Evolutionary conservation across 352 stramenopile genomes (phyloP), one percentile per base, ranked within the genome.

Genomic region (Phytophthora crassamura): DNA sequence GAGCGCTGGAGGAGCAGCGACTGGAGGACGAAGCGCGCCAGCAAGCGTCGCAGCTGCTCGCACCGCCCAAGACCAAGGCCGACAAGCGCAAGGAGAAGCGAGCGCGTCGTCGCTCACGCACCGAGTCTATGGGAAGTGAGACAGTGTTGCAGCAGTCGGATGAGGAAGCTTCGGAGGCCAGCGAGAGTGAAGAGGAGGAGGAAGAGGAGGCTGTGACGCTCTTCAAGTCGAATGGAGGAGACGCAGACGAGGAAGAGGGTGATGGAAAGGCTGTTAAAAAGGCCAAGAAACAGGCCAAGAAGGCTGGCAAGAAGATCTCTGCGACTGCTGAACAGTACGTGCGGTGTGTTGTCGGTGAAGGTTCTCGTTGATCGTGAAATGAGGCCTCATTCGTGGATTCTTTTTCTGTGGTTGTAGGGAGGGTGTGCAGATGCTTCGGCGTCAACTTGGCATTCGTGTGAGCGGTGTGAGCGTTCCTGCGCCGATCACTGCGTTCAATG

Each of bases 381-480:
- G 25, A 30, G 25, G 25, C 25, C 32, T 69, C 14, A 68, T 39
- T 38, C 28, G 16, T 49, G 41, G 20, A 15, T 14, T 50, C 22
- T 64, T 20, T 35, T 66, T 25, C 14, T 69, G 7, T 53, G 46
- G 6, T 48, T 54, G 38, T 54, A 91, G 77, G 38, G 79, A 91
- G 36, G 69, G 76, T 25, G 54, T 95, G 38, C 68, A 73, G 25
- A 33, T 85, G 38, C 88, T 95, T 59, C 86, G 88, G 25, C 82
- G 84, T 36, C 86, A 94, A 52, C 85, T 96, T 72, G 79, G 80
- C 60, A 96, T 96, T 57, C 82, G 78, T 22, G 87, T 94, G 46
- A 75, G 85, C 28, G 86, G 86, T 43, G 75, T 86, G 18, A 63
- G 65, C 30, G 82, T 90, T 12, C 86, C 87, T 10, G 67, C 83